A percentile compares a stretch with the other conserved stretches of the same genome.
Conservation (phyloP, 768 basidiomycete species). For the Hypholoma sublateritium region DNA sequence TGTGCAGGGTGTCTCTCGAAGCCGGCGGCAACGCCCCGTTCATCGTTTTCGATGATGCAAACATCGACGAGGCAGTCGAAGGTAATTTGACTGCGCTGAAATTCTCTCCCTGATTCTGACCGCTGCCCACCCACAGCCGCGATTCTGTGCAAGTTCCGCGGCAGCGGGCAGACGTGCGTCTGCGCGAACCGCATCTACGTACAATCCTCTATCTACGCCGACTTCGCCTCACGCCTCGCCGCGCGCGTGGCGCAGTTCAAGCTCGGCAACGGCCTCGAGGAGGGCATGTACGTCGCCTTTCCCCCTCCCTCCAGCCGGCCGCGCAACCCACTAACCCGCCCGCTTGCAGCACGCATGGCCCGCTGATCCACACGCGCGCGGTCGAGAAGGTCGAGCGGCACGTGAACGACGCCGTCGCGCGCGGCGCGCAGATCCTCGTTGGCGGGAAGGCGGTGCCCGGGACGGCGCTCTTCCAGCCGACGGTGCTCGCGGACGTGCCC, state of each 20-base stretch:
- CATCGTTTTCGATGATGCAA: slow-evolving; percentile 96
- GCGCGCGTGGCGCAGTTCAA: slow-evolving; percentile 84
- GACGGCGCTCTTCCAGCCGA: slow-evolving; percentile 78
- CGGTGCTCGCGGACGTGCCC: slow-evolving; percentile 86
- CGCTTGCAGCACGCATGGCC: slow-evolving; percentile 82
- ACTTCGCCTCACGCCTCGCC: slow-evolving; percentile 85
- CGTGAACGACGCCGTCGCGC: slow-evolving; percentile 82
- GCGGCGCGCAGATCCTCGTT: slow-evolving; percentile 85
- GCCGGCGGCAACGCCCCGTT: slow-evolving; percentile 96
- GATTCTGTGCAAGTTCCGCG: slow-evolving; percentile 77
- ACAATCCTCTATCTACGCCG: slow-evolving; percentile 87
- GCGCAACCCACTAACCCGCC: not conserved
- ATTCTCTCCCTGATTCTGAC: slow-evolving; percentile 2
- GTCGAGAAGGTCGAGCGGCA: slow-evolving; percentile 84
- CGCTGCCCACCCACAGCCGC: slow-evolving; percentile 45
- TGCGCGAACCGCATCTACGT: slow-evolving; percentile 93
- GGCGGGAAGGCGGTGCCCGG: slow-evolving; percentile 76
- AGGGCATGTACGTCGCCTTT: slow-evolving; percentile 55
- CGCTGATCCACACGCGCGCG: slow-evolving; percentile 86
- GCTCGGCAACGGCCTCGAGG: slow-evolving; percentile 84
- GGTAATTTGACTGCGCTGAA: slow-evolving; percentile 39
- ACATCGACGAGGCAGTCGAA: slow-evolving; percentile 88
- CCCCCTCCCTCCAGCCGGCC: not conserved
- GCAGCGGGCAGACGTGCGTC: slow-evolving; percentile 81
- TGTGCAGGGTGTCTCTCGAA: slow-evolving; percentile 66